phyloP scores from a whole-genome alignment of 2,329 filamentous ascomycete genomes.

The Trichoderma hamatum region DNA sequence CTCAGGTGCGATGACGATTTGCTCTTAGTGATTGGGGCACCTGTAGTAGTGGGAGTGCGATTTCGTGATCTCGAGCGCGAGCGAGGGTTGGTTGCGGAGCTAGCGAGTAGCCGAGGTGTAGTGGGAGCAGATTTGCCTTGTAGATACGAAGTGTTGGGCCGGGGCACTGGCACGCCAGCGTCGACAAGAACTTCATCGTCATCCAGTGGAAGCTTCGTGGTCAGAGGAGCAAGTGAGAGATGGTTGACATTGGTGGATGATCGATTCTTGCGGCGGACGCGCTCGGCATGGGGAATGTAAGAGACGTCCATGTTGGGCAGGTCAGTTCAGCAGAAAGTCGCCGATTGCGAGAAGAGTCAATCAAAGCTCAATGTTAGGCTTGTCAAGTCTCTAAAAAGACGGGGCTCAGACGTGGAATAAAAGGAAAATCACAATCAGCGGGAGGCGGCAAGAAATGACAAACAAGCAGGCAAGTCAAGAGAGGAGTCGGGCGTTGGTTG shows the following conservation, averaged over 20 bases:
- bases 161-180: conserved; percentile 38
- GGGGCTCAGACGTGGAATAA: no score
- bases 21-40: conserved; percentile 56
- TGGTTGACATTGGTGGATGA: conserved; percentile 63
- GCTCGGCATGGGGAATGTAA: conserved; percentile 62
- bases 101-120: conserved; percentile 64
- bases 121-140: conserved; percentile 65
- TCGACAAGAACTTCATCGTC: conserved; percentile 54
- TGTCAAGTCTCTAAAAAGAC: background rate
- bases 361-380: no score
- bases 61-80: conserved; percentile 52
- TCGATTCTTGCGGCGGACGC: conserved; percentile 60
- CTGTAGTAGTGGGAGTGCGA: conserved; percentile 45
- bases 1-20: conserved; percentile 64
- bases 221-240: conserved; percentile 66
- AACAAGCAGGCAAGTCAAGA: conserved; percentile 8
- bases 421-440: background rate
- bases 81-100: conserved; percentile 52
- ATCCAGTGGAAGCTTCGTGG: conserved; percentile 61
- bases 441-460: background rate
- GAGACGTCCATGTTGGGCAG: conserved; percentile 55
- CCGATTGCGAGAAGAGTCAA: background rate
- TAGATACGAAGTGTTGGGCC: conserved; percentile 54
- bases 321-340: background rate
- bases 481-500: conserved; percentile 4